phyloP scores from a whole-genome alignment of 2,329 filamentous ascomycete species.

The Phyllosticta capitalensis region DNA sequence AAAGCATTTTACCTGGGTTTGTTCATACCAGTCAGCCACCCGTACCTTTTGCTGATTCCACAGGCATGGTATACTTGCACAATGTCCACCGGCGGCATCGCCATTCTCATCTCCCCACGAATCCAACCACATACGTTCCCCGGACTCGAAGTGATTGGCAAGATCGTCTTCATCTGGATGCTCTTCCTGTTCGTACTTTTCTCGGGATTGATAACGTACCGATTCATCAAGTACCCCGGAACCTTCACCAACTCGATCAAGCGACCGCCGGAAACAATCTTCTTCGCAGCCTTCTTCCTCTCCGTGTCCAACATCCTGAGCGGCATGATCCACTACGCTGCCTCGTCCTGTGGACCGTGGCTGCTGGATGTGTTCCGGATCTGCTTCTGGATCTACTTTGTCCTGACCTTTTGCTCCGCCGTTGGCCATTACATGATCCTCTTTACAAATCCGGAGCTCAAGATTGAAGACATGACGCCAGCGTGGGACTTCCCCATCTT shows the following conservation, averaged over 20 bases:
- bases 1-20: neutral
- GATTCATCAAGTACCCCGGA: slow-evolving; percentile 37
- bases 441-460: slow-evolving; percentile 33
- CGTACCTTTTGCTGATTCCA: neutral
- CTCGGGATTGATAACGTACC: slow-evolving; percentile 23
- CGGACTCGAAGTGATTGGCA: slow-evolving; percentile 43
- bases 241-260: slow-evolving; percentile 37
- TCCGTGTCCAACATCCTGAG: slow-evolving; percentile 35
- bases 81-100: slow-evolving; percentile 41
- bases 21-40: neutral
- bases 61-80: slow-evolving; percentile 39
- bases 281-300: slow-evolving; percentile 36
- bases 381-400: slow-evolving; percentile 36
- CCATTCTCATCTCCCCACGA: slow-evolving; percentile 28
- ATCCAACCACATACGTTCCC: slow-evolving; percentile 37
- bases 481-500: slow-evolving; percentile 68
- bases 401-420: slow-evolving; percentile 30
- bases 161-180: slow-evolving; percentile 42
- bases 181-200: slow-evolving; percentile 36
- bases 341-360: slow-evolving; percentile 33
- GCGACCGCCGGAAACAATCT: slow-evolving; percentile 43
- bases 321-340: slow-evolving; percentile 30
- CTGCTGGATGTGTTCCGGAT: slow-evolving; percentile 30
- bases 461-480: slow-evolving; percentile 55
- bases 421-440: slow-evolving; percentile 51